Evolutionary conservation across 495 filamentous ascomycete genomes (phyloP), one percentile per base, ranked within the genome.

Genomic region (Penicillium arizonense): DNA sequence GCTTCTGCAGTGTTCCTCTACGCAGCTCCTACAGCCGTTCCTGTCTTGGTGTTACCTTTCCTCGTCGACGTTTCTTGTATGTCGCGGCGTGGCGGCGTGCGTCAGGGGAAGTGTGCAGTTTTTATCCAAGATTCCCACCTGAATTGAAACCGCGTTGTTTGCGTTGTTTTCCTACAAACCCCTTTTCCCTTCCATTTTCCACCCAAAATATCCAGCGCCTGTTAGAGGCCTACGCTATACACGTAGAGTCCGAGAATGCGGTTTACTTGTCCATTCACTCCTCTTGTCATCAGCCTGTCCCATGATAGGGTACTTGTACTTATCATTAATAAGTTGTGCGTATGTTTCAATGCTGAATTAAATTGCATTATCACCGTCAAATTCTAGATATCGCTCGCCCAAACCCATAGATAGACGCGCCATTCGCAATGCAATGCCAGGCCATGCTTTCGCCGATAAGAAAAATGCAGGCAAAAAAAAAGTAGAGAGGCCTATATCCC

Each of bases 391-490:
- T 43, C 28, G 28, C 30, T 47, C 45, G 23, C 36, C 32, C 28
- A 35, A 43, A 28, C 4, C 5, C 20, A 16, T 43, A 43, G 30
- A 51, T 49, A 32, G 28, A 47, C n/a, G 37, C 60, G 57, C 61
- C 63, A 59, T 46, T 52, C 61, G 51, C 55, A 55, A 67, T 64
- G 61, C 63, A 62, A 64, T 58, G 47, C 50, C 52, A 53, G 43
- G 40, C 20, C 21, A 41, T 36, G 33, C 26, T 42, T 47, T 46
- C 36, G 21, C 33, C 26, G 12, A 41, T 38, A 43, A 53, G 47
- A 21, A 46, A 44, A 52, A 21, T 13, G 7, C 36, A n/a, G 28
- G 6, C 5, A 7, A 44, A 34, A 51, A 36, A 46, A 40, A 18
- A 43, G 55, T n/a, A 48, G 14, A 3, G 44, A 16, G 18, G 34